A percentile compares a stretch with the other conserved stretches of the same genome.
These are phyloP conservation scores for Thinopyrum elongatum DNA, from an alignment of 176 grass and related monocot genomes.

Conservation along the genomic window DNA sequence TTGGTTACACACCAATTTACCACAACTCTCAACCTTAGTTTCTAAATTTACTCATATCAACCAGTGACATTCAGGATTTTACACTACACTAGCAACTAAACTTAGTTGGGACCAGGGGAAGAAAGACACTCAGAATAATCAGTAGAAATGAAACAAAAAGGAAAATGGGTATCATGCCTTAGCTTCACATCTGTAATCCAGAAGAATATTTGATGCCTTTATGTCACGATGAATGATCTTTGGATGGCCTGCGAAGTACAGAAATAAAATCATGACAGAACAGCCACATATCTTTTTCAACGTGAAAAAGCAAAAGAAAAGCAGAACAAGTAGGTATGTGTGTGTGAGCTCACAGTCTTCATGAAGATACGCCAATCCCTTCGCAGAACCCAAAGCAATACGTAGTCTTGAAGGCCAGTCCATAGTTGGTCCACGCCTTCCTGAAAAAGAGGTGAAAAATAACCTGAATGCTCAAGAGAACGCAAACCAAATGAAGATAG, in stretches of 20 bases:
- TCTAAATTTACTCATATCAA: constrained; percentile 22
- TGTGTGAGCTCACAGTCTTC: constrained; percentile 74
- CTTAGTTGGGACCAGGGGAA: background rate
- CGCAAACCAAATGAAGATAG: constrained; percentile 13
- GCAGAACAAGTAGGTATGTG: constrained; percentile 8
- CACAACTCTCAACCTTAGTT: background rate
- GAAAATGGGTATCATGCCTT: constrained; percentile 43
- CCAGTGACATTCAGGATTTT: background rate
- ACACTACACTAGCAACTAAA: background rate
- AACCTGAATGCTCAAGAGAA: constrained; percentile 25
- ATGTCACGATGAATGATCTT: constrained; percentile 84
- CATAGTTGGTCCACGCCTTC: constrained; percentile 49
- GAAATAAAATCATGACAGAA: constrained; percentile 8
- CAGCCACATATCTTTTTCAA: background rate
- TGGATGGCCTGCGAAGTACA: constrained; percentile 53
- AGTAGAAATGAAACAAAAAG: constrained; percentile 1
- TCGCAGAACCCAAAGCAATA: constrained; percentile 76
- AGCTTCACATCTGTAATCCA: constrained; percentile 68
- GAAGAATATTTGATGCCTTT: constrained; percentile 71
- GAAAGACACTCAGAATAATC: background rate
- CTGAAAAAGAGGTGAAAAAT: constrained; percentile 28
- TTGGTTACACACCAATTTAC: background rate
- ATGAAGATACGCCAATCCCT: constrained; percentile 83
- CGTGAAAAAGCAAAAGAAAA: constrained; percentile 23
- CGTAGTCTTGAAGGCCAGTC: constrained; percentile 68